Evolutionary conservation across 305 asterid species (phyloP), one percentile per base, ranked within the genome.

Genomic region (Caryopteris hybrid): DNA sequence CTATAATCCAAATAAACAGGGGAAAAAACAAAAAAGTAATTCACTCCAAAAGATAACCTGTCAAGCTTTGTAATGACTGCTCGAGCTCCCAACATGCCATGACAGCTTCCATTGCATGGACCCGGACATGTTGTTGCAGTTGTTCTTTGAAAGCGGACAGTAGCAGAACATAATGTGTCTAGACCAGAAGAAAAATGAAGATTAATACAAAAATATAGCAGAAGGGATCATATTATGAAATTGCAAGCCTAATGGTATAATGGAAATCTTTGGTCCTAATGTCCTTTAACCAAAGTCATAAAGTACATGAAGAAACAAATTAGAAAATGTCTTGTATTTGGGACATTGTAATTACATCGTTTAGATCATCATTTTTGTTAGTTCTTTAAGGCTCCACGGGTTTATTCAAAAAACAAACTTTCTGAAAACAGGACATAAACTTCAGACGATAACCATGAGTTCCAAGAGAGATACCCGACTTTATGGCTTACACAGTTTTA

Each of bases 51-150:
- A 58, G 61, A 58, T 51, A 23, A 90, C 97, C 97, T 79, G 97
- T 86, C 73, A 90, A 77, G 78, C 79, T 86, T 71, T 90, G 96
- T 71, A 90, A 71, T 2, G 96, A 86, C 68, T 90, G 97, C 75
- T 90, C 97, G 10, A 90, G 86, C 78, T 90, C 96, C 96, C 97
- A 88, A 77, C 97, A 90, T 22, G 96, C 97, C 96, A 90, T 88
- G 74, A 90, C 97, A 56, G 97, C 92, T 80, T 90, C 97, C 96
- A 90, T 88, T 42, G 97, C 97, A 76, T 90, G 97, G 58, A 90
- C 97, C 0, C 96, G 88, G 6, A 90, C 97, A 63, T 90, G 96
- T 55, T 90, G 97, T 60, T 90, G 96, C 51, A 90, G 83, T 72
- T 90, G 97, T 54, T 88, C 97, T 86, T 88, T 90, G 70, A 90